Evolutionary conservation across 2,329 filamentous ascomycete species (phyloP).

Genomic region (Ascosphaera aggregata): DNA sequence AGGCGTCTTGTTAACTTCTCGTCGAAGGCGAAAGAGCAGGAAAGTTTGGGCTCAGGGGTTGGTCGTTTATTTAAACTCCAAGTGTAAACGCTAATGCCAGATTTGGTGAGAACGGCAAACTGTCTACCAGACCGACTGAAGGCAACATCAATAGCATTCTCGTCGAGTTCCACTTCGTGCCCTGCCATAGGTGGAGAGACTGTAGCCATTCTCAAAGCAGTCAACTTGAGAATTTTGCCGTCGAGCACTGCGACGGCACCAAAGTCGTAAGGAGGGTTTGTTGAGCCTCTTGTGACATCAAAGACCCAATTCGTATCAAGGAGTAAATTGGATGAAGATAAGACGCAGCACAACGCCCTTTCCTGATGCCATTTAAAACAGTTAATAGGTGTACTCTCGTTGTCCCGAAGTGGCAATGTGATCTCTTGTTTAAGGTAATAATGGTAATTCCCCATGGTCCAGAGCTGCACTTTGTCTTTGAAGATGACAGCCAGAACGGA

Average conservation of each 20-base stretch:
- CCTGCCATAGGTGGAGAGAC: constrained; percentile 85
- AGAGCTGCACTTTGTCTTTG: constrained; percentile 57
- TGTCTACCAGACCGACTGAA: constrained; percentile 40
- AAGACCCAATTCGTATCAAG: constrained; percentile 45
- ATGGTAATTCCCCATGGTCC: constrained; percentile 95
- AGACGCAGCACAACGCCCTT: constrained; percentile 45
- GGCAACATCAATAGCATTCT: constrained; percentile 48
- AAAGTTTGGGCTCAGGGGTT: constrained; percentile 15
- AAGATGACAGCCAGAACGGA: constrained; percentile 69
- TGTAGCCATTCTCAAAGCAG: constrained; percentile 61
- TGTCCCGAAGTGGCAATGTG: constrained; percentile 15
- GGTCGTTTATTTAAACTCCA: constrained; percentile 34
- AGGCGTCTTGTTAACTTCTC: constrained; percentile 12
- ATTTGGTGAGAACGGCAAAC: constrained; percentile 49
- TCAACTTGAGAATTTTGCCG: constrained; percentile 56
- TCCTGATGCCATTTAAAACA: constrained; percentile 57
- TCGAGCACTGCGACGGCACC: constrained; percentile 70
- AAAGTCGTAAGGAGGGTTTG: constrained; percentile 46
- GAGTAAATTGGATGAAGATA: constrained; percentile 28
- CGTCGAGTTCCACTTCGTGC: constrained; percentile 41
- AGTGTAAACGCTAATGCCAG: constrained; percentile 42
- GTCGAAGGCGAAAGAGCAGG: constrained; percentile 16
- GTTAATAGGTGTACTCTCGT: constrained; percentile 8
- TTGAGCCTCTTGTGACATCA: constrained; percentile 42
- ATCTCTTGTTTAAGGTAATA: constrained; percentile 95